These are phyloP conservation scores for Ilyonectria robusta DNA, from an alignment of 2,329 filamentous ascomycete species.

Conservation along the genomic window DNA sequence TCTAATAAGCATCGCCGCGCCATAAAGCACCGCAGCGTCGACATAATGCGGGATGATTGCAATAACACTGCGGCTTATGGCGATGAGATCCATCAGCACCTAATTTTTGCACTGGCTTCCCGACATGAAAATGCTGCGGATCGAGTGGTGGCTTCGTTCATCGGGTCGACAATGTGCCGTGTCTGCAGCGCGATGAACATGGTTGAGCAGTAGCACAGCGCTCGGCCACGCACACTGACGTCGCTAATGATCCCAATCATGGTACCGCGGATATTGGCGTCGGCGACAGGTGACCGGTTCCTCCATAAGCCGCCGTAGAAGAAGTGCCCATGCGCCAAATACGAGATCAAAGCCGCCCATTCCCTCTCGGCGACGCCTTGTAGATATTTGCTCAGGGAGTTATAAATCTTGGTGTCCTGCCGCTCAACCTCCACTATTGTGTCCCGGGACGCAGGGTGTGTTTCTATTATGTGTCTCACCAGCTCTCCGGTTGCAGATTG, in stretches of 20 bases:
- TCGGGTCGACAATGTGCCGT: background rate
- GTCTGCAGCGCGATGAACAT: constrained; percentile 1
- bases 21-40: background rate
- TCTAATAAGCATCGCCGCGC: background rate
- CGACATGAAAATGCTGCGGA: background rate
- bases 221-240: background rate
- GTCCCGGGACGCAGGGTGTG: background rate
- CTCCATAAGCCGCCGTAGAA: background rate
- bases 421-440: background rate
- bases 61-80: background rate
- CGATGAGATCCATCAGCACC: background rate
- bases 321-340: background rate
- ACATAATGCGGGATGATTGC: background rate
- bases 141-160: background rate
- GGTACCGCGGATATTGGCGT: background rate
- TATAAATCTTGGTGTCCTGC: background rate
- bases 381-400: background rate
- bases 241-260: background rate
- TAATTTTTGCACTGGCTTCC: background rate
- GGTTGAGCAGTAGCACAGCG: background rate
- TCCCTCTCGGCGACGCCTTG: background rate
- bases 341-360: background rate
- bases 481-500: background rate
- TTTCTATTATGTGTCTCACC: background rate
- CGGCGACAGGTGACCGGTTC: background rate